A percentile compares a stretch with the other conserved stretches of the same genome.
Conservation (phyloP, 2,329 filamentous ascomycete genomes). For the Pestalotiopsis sp. region DNA sequence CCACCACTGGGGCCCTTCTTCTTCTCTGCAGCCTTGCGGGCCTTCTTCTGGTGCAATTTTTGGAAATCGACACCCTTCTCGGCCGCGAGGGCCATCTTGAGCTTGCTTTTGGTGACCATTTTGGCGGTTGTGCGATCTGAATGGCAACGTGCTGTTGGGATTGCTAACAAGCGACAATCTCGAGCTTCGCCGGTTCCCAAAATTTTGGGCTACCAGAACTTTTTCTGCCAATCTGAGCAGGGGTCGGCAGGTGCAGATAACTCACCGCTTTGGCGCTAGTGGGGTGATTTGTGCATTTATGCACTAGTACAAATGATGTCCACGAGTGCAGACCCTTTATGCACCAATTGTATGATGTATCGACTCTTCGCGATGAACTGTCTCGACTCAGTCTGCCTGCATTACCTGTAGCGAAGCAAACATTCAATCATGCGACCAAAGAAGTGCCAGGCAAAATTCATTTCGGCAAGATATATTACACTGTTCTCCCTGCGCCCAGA, state of each 20-base stretch:
- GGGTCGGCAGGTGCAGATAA: not conserved
- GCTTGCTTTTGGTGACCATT: slow-evolving; percentile 35
- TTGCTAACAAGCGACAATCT: not conserved
- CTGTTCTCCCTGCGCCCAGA: no score
- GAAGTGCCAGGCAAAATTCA: not conserved
- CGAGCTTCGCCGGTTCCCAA: slow-evolving; percentile 2
- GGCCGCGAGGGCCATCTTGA: slow-evolving; percentile 41
- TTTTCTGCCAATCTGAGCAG: slow-evolving; percentile 10
- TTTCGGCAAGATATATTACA: not conserved
- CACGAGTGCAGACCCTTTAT: not conserved
- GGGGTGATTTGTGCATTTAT: not conserved
- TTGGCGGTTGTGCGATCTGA: slow-evolving; percentile 6
- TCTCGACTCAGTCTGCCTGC: not conserved
- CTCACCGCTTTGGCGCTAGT: not conserved
- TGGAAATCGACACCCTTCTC: slow-evolving; percentile 39
- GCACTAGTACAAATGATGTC: not conserved
- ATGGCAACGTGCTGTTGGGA: not conserved
- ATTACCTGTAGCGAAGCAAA: not conserved
- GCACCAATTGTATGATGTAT: not conserved
- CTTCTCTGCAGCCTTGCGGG: slow-evolving; percentile 20
- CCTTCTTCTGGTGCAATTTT: slow-evolving; percentile 24
- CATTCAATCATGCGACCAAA: not conserved
- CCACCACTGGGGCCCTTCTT: slow-evolving; percentile 23
- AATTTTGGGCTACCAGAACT: slow-evolving; percentile 9
- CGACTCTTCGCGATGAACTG: not conserved